Evolutionary conservation across 148 eudicot species (phyloP).

Genomic region (Diospyros kaki): DNA sequence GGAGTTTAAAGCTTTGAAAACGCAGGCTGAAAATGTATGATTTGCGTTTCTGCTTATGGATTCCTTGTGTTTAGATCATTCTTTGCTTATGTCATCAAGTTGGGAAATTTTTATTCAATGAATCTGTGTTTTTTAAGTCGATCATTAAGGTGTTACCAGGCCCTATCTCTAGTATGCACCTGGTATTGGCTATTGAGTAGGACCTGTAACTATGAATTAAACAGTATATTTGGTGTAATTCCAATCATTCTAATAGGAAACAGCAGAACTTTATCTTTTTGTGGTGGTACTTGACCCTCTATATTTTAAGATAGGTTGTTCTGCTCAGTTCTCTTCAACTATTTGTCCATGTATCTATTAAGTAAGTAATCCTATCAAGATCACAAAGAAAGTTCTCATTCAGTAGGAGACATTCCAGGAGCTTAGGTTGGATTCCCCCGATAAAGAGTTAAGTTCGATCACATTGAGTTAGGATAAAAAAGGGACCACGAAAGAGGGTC

Average conservation of each 20-base stretch:
- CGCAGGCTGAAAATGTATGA: constrained; percentile 69
- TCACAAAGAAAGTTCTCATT: not conserved
- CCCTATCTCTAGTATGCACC: not conserved
- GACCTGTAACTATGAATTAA: not conserved
- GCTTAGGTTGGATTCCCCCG: too few species aligned
- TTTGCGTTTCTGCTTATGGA: not conserved
- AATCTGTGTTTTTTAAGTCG: not conserved
- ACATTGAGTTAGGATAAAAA: too few species aligned
- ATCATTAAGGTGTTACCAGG: too few species aligned
- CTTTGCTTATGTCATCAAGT: not conserved
- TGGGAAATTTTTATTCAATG: not conserved
- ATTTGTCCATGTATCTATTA: not conserved
- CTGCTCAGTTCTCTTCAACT: not conserved
- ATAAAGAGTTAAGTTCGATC: too few species aligned
- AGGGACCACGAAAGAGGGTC: too few species aligned
- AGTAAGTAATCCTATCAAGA: not conserved
- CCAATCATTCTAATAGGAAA: not conserved
- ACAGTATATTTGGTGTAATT: not conserved
- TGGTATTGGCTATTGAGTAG: not conserved
- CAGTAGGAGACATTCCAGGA: too few species aligned
- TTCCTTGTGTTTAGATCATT: not conserved
- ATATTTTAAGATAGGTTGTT: not conserved
- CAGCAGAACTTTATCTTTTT: not conserved
- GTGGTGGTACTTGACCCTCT: too few species aligned
- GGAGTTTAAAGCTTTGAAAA: constrained; percentile 58